phyloP scores from a whole-genome alignment of 768 basidiomycete species.

The Cantharellus anzutake region DNA sequence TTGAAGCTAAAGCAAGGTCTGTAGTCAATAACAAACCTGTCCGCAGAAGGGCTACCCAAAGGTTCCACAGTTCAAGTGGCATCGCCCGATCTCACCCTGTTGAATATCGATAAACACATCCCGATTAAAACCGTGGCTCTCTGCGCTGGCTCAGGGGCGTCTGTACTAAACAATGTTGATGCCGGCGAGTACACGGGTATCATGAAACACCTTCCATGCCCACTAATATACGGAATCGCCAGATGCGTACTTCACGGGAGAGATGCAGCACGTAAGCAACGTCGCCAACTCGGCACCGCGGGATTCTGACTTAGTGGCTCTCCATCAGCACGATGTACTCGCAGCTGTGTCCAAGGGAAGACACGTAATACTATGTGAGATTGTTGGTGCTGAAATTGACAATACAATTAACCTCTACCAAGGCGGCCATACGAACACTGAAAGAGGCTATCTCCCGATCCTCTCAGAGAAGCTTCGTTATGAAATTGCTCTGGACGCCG shows the following conservation, averaged over 20 bases:
- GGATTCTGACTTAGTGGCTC: background rate
- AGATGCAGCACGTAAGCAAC: too few species aligned
- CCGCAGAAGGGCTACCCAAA: background rate
- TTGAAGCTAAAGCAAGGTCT: slow-evolving; percentile 41
- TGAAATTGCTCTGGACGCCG: slow-evolving; percentile 27
- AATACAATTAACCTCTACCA: too few species aligned
- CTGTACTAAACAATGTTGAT: slow-evolving; percentile 44
- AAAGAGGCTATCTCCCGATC: slow-evolving; percentile 74
- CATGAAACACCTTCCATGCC: slow-evolving; percentile 32
- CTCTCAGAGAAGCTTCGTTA: slow-evolving; percentile 43
- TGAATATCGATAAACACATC: background rate
- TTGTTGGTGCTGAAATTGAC: background rate
- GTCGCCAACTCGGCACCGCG: background rate
- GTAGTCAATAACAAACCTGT: slow-evolving; percentile 8
- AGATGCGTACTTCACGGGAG: too few species aligned
- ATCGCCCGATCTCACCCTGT: background rate
- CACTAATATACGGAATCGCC: slow-evolving; percentile 25
- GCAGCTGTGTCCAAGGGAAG: slow-evolving; percentile 57
- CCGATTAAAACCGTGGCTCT: slow-evolving; percentile 41
- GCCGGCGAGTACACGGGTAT: slow-evolving; percentile 92
- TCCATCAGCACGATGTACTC: slow-evolving; percentile 62
- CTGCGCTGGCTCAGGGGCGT: slow-evolving; percentile 80
- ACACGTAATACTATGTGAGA: slow-evolving; percentile 70
- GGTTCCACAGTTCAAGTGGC: slow-evolving; percentile 8
- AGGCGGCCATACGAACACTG: slow-evolving; percentile 76